Evolutionary conservation across 2,329 filamentous ascomycete species (phyloP).

Genomic region (Fusarium sp.): DNA sequence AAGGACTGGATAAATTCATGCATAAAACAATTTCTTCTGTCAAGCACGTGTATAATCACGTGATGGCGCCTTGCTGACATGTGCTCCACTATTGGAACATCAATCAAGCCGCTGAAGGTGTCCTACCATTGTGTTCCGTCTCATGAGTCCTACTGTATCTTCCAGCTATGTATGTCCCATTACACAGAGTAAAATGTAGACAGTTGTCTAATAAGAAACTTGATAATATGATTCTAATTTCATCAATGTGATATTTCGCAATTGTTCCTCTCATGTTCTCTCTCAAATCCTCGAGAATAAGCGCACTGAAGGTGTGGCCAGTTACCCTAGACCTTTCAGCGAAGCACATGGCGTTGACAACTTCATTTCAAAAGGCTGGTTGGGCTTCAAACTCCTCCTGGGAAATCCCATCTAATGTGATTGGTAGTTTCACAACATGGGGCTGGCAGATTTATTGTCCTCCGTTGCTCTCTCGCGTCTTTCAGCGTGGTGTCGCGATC

Average conservation of each 20-base stretch:
- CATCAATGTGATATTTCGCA: too few relatives aligned
- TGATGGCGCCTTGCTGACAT: accelerated
- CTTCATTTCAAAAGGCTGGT: background rate
- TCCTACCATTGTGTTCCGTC: too few relatives aligned
- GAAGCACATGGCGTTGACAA: background rate
- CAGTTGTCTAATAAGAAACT: background rate
- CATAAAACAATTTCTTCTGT: background rate
- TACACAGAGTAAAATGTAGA: background rate
- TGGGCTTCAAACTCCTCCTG: background rate
- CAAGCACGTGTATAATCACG: background rate
- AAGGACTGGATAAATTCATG: background rate
- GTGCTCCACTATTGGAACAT: background rate
- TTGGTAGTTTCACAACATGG: background rate
- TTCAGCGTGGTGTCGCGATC: background rate
- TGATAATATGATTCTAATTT: too few relatives aligned
- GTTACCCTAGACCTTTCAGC: background rate
- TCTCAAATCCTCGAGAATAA: background rate
- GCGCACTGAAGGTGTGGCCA: background rate
- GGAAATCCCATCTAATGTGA: background rate
- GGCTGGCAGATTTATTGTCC: background rate
- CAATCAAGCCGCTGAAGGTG: too few relatives aligned
- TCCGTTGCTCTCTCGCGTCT: background rate
- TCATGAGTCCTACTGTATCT: background rate
- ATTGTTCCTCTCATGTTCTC: background rate
- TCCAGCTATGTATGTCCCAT: background rate